Evolutionary conservation across 2,329 filamentous ascomycete genomes (phyloP), one percentile per base, ranked within the genome.

Genomic region (Sclerotinia nivalis): DNA sequence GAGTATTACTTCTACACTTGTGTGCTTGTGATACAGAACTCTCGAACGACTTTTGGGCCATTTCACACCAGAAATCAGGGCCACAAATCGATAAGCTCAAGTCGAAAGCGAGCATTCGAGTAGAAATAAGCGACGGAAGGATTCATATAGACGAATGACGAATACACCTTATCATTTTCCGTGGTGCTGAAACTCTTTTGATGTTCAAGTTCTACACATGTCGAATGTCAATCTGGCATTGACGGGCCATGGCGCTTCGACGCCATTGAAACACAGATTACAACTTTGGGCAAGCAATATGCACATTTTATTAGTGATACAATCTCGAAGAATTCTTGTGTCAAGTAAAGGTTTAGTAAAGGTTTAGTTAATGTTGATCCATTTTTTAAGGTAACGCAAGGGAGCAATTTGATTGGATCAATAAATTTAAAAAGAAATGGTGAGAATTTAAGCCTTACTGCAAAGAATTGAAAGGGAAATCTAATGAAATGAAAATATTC

Each of bases 21-120:
- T 65, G 67, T 69, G 67, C 61, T 56, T 54, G 66, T 69, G 40
- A 31, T 31, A 69, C 67, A 20, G 34, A 56, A 65, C 20, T 69
- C 49, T 69, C 67, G 67, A 69, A 69, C 40, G 50, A 69, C 40
- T 65, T 69, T 56, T 55, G 59, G 65, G 67, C 50, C 12, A 56
- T 69, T 65, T 40, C 1, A 65, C 67, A 34, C 67, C 67, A 56
- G 12, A 20, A 25, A 64, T 6, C 22, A 34, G 37, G 56, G 59
- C 49, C 67, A 69, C 67, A 56, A 69, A 64, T 65, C 67, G 59
- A 69, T 69, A 69, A 56, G 25, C 37, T 50, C 59, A n/a, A 64
- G 25, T 28, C 22, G 12, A 64, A 37, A 37, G 22, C 12, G 66
- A 56, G 20, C 40, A 45, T 65, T 45, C 20, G 59, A 55, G 59